Base-by-base conservation (phyloP, 2,329 filamentous ascomycete genomes). In the Colletotrichum incanum region DNA sequence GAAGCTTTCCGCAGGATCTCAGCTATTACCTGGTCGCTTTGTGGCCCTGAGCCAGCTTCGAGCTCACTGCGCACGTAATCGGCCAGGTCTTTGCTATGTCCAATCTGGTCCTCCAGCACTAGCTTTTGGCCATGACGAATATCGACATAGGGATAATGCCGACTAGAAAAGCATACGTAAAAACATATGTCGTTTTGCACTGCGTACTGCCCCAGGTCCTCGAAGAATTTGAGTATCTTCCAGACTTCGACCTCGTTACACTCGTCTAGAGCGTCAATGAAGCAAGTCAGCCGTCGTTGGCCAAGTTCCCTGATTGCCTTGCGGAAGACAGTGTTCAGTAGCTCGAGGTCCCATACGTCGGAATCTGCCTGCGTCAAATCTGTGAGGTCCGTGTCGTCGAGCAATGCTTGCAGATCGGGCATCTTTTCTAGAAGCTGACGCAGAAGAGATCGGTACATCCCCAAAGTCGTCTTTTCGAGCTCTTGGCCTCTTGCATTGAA, bases 1-100 rank as follows among this genome's bases (percentile, higher is more conserved):
- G 80, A 77, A 3, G 85, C 80, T 52, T 83, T 86, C 1, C 78
- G 39, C 0, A 80, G 63, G 1, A 87, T 72, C 0, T 80, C 26
- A 0, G 7, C 7, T 0, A 5, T 41, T 0, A 71, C 5, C 0
- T 43, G 43, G 0, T 64, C 52, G 1, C 16, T 34, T 11, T 39
- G 23, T 8, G 47, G 8, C 0, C 28, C 14, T 0, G n/a, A 41
- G 0, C 28, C 47, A 0, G 23, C 50, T 9, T 20, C 39, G 5
- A 80, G 66, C 1, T 74, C 34, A 0, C 23, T 43, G 0, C 47
- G 47, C 0, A 80, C 70, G 1, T 77, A 82, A 0, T 59, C 66
- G 12, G 41, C 47, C 0, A 83, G 73, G 1, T 83, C 82, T 0
- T 70, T 0, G 0, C 20, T 26, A 31, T 83, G 80, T 0, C 77